phyloP scores from a whole-genome alignment of 2,329 filamentous ascomycete genomes.

The Eurotiales sp. region DNA sequence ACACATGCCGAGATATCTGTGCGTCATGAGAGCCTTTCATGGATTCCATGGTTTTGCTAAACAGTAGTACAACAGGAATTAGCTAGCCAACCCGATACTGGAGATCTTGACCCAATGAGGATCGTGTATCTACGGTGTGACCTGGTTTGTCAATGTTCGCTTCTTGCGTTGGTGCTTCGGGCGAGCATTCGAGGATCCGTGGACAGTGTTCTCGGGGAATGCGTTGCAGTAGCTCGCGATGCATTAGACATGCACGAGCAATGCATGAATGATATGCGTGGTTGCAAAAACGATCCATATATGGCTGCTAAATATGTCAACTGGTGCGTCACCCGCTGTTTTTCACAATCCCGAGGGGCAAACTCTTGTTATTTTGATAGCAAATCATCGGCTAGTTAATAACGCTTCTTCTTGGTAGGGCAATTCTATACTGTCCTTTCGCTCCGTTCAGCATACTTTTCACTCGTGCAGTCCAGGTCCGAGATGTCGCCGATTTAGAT shows the following conservation, averaged over 20 bases:
- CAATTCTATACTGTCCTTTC: slow-evolving; percentile 8
- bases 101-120: not conserved
- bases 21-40: too few relatives aligned
- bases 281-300: slow-evolving; percentile 1
- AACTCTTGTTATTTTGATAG: too few relatives aligned
- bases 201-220: not conserved
- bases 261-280: slow-evolving; percentile 8
- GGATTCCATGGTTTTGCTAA: too few relatives aligned
- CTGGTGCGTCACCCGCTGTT: slow-evolving; percentile 1
- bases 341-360: too few relatives aligned
- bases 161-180: slow-evolving; percentile 1
- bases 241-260: slow-evolving; percentile 7
- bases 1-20: slow-evolving; percentile 1
- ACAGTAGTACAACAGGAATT: not conserved
- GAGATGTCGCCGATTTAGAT: slow-evolving; percentile 4
- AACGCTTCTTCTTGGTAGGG: too few relatives aligned
- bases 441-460: slow-evolving; percentile 11
- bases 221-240: slow-evolving; percentile 8
- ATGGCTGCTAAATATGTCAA: not conserved
- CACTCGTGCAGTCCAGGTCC: slow-evolving; percentile 6
- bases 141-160: slow-evolving; percentile 7
- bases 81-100: not conserved
- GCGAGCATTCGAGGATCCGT: not conserved
- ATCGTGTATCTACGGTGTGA: slow-evolving; percentile 5
- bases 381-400: not conserved